Conservation (phyloP, 768 basidiomycete species). For the Leccinum longicurvipes region DNA sequence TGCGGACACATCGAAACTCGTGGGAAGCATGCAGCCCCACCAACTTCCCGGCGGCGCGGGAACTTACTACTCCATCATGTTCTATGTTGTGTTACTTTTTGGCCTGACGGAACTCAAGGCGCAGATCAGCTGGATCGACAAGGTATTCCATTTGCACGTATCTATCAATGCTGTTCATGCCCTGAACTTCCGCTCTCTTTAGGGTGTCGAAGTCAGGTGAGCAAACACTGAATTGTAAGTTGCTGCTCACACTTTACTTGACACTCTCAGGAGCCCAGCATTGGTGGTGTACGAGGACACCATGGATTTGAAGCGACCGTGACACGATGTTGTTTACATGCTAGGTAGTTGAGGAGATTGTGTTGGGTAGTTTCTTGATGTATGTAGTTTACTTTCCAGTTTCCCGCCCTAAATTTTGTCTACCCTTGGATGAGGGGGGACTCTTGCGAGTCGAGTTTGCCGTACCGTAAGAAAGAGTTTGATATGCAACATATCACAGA, state of each 20-base stretch:
- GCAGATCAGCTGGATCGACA: conserved; percentile 43
- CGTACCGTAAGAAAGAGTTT: too few relatives aligned
- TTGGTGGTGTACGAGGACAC: conserved; percentile 26
- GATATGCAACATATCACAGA: too few relatives aligned
- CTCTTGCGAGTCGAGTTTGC: too few relatives aligned
- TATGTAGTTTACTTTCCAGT: not conserved
- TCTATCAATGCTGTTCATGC: too few relatives aligned
- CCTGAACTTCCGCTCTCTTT: not conserved
- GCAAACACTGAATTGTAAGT: not conserved
- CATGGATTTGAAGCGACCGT: not conserved
- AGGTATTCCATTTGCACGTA: conserved; percentile 32
- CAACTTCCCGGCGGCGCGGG: conserved; percentile 7
- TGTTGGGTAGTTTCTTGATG: not conserved
- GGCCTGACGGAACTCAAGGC: conserved; percentile 53
- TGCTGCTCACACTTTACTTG: not conserved
- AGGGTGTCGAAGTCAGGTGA: conserved; percentile 39
- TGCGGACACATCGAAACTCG: conserved; percentile 13
- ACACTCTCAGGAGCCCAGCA: conserved; percentile 23
- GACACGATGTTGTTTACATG: not conserved
- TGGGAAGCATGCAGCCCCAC: conserved; percentile 7
- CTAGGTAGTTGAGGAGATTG: not conserved
- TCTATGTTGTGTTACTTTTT: conserved; percentile 44
- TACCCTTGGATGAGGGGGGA: too few relatives aligned
- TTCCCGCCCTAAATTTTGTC: too few relatives aligned
- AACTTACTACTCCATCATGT: conserved; percentile 13